These are phyloP conservation scores for Rhytidhysteron rufulum DNA, from an alignment of 2,329 filamentous ascomycete species.

Conservation along the genomic window DNA sequence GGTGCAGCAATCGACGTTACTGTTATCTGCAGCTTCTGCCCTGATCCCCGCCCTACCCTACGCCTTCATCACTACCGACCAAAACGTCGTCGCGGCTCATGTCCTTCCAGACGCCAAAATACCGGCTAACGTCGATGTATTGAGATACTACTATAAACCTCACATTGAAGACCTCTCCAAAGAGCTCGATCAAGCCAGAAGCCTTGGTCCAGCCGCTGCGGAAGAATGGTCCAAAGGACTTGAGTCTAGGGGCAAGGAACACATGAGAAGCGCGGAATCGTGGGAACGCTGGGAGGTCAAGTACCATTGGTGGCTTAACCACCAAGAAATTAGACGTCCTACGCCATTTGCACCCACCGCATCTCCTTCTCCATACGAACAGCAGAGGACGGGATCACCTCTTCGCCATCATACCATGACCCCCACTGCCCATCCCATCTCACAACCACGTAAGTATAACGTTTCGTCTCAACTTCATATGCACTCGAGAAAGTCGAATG, in stretches of 20 bases:
- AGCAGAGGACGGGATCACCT: constrained; percentile 21
- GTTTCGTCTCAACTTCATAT: too few species aligned
- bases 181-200: constrained; percentile 61
- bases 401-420: constrained; percentile 9
- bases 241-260: constrained; percentile 57
- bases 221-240: constrained; percentile 81
- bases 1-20: constrained; percentile 64
- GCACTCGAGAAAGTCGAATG: background rate
- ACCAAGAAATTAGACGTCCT: constrained; percentile 11
- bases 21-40: constrained; percentile 59
- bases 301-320: constrained; percentile 22
- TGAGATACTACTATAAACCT: constrained; percentile 62
- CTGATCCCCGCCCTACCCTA: constrained; percentile 68
- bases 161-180: constrained; percentile 61
- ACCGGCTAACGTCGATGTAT: constrained; percentile 49
- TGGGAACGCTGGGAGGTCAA: constrained; percentile 72
- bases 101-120: constrained; percentile 51
- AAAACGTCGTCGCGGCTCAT: constrained; percentile 57
- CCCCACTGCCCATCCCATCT: background rate
- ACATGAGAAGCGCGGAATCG: constrained; percentile 58
- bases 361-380: constrained; percentile 14
- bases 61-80: constrained; percentile 59
- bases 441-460: background rate
- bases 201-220: constrained; percentile 63
- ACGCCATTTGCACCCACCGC: constrained; percentile 9